A percentile compares a stretch with the other conserved stretches of the same genome.
Evolutionary conservation across 495 filamentous ascomycete species (phyloP).

Genomic region (Poronia punctata): DNA sequence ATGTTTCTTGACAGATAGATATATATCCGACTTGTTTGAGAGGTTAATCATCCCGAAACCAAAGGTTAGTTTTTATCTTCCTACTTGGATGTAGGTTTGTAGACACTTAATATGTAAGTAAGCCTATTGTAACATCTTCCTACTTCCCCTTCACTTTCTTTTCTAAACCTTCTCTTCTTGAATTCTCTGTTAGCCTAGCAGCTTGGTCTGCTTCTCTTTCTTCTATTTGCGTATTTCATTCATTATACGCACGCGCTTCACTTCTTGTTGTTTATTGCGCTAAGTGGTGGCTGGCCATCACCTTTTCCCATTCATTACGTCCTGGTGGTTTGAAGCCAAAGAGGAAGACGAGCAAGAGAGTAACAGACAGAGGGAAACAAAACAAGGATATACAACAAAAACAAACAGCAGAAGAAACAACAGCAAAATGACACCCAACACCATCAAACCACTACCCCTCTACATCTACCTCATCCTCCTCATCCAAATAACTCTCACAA

Average conservation of each 20-base stretch:
- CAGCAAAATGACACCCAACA: not conserved
- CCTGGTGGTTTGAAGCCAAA: too few relatives aligned
- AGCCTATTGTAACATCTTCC: not conserved
- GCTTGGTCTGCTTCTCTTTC: constrained; percentile 5
- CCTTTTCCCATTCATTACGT: too few relatives aligned
- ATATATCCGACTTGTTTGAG: too few relatives aligned
- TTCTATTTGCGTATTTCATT: constrained; percentile 3
- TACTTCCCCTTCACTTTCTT: not conserved
- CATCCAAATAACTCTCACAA: constrained; percentile 2
- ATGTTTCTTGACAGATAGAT: too few relatives aligned
- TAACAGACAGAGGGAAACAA: too few relatives aligned
- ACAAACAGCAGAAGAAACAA: constrained; percentile 1
- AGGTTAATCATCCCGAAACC: too few relatives aligned
- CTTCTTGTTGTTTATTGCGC: not conserved
- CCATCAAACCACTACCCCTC: constrained; percentile 3
- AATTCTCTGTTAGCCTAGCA: constrained; percentile 1
- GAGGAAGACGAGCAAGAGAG: too few relatives aligned
- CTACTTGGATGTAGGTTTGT: too few relatives aligned
- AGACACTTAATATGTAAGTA: too few relatives aligned
- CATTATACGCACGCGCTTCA: not conserved
- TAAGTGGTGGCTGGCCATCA: constrained; percentile 7
- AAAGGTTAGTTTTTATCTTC: too few relatives aligned
- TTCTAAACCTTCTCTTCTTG: not conserved
- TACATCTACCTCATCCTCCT: not conserved
- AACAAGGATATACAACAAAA: too few relatives aligned